Evolutionary conservation across 108 stramenopile genomes (phyloP).

Genomic region (Thalassiosira profunda): DNA sequence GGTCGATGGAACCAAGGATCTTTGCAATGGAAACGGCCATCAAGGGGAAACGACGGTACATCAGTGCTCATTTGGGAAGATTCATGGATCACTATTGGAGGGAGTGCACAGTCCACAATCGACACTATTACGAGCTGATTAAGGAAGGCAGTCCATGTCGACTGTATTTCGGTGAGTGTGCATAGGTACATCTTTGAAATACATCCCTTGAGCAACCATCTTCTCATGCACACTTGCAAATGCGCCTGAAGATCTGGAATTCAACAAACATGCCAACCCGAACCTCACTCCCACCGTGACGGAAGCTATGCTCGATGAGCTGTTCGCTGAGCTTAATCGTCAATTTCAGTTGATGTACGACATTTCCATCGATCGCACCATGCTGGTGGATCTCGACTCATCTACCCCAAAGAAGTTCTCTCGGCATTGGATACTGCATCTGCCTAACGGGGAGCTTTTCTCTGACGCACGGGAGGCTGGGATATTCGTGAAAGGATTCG

Average conservation of each 20-base stretch:
- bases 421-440: slow-evolving; percentile 90
- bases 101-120: slow-evolving; percentile 58
- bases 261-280: slow-evolving; percentile 68
- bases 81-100: slow-evolving; percentile 86
- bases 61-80: slow-evolving; percentile 80
- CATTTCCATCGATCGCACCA: slow-evolving; percentile 31
- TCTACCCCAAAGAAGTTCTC: slow-evolving; percentile 93
- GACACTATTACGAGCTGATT: slow-evolving; percentile 96
- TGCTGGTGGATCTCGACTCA: slow-evolving; percentile 91
- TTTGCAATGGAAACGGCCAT: slow-evolving; percentile 73
- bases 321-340: slow-evolving; percentile 58
- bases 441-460: slow-evolving; percentile 70
- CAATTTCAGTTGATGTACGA: slow-evolving; percentile 55
- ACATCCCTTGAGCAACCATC: too few species aligned
- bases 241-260: too few species aligned
- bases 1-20: slow-evolving; percentile 77
- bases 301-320: slow-evolving; percentile 59
- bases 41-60: slow-evolving; percentile 80
- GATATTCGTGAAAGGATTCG: slow-evolving; percentile 70
- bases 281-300: slow-evolving; percentile 53
- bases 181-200: too few species aligned
- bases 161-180: slow-evolving; percentile 96
- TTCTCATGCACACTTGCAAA: too few species aligned
- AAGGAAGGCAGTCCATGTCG: slow-evolving; percentile 90
- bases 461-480: slow-evolving; percentile 71